Evolutionary conservation across 495 filamentous ascomycete genomes (phyloP), one percentile per base, ranked within the genome.

Genomic region (Neurospora sp.): DNA sequence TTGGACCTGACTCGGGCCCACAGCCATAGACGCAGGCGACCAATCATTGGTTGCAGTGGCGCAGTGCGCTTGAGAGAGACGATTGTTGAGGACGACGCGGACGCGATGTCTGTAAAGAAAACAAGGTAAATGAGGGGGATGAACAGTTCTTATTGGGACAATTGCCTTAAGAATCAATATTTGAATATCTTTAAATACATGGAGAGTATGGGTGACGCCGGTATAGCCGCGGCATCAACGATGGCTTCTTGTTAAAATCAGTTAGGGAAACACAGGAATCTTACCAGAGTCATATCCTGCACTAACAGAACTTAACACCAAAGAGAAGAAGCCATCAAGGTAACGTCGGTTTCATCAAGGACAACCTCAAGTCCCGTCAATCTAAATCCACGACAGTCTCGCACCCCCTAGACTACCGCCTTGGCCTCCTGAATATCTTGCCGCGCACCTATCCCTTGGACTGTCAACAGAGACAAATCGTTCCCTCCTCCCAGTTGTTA

Each of bases 241-340:
- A 22, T 48, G 0, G 2, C 1, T 0, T 0, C 0, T 0, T 2
- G 9, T 3, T 48, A 53, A 0, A 9, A 9, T 22, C 20, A 10
- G 20, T 22, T 53, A 53, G 9, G 0, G 0, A 14, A 0, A 4
- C 2, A 31, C 31, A 31, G 31, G 3, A 31, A 0, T 31, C 3
- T 0, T 3, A 16, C 6, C 5, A 18, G 0, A 3, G 0, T 9
- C 0, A 0, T 61, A 61, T 9, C 12, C 1, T 1, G 2, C 1
- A 35, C 53, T 61, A 61, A 4, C 53, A 3, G 0, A 1, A 0
- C 2, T 0, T 35, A 61, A 31, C 27, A 61, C 27, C 2, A 18
- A 18, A 61, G 14, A 61, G 1, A 18, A 53, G 1, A 35, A 61
- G 14, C 53, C 53, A 9, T 61, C 14, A 31, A 27, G 27, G 27